Evolutionary conservation across 2,329 filamentous ascomycete species (phyloP), one percentile per base, ranked within the genome.

Genomic region (Apiospora arundinis): DNA sequence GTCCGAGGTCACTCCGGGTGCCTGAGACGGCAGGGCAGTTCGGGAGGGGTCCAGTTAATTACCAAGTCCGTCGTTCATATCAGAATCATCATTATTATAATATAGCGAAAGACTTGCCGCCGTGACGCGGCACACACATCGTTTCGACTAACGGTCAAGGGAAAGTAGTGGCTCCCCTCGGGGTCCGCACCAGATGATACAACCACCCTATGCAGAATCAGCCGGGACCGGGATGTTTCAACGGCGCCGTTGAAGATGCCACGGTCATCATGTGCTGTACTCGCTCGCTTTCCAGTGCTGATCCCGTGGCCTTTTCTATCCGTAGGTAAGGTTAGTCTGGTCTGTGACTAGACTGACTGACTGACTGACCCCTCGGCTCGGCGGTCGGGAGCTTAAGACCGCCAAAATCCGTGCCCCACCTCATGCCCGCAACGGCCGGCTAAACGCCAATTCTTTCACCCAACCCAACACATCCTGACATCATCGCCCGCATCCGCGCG

Each of bases 391-490:
- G 37, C 56, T 40, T 63, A 63, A 63, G 56, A 40, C 56, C 56
- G 56, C 28, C 56, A 63, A 63, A 63, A 18, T 63, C 56, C 56
- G 56, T 63, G 21, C 56, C 56, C 56, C 56, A 40, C 56, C n/a
- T n/a, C 37, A 63, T 37, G 28, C n/a, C 56, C 56, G 56, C 56
- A 63, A 40, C 21, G 56, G 56, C 56, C 56, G 56, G 32, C n/a
- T 40, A 23, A 23, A 63, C 56, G 32, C 56, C 56, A 63, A 40
- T 40, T 40, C 21, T 21, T 63, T 18, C 28, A 8, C 49, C 16
- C 32, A n/a, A 63, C n/a, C 56, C 56, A 63, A 63, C 56, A 32
- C 32, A 40, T 9, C 56, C 21, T 63, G 56, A 63, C 56, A 63
- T 63, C 56, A 63, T 63, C 56, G 32, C 28, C 28, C 56, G 56